Base-by-base conservation (phyloP, 768 basidiomycete species). In the Lactarius hatsudake region DNA sequence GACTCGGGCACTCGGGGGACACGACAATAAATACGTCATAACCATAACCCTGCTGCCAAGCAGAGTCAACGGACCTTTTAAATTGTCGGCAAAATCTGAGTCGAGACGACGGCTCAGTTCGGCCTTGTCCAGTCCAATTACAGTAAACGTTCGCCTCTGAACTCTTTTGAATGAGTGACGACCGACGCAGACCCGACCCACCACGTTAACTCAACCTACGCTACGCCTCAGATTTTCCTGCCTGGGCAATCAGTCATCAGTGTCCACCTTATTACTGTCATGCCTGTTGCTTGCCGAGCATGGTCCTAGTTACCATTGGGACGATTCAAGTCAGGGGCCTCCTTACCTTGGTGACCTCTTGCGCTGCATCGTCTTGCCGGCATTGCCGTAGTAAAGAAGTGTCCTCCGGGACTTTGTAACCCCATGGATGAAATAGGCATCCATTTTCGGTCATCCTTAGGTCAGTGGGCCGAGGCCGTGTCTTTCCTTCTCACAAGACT, bases 1-100 rank as follows among this genome's bases (percentile, higher is more conserved):
- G 36, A 36, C 36, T 12, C 12, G 36, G 36, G 36, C 5, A 7
- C 32, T 32, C 32, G 32, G 32, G 32, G 6, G 34, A 15, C 38
- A 5, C 38, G 38, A 40, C 38, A 40, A 13, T 13, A 17, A 40
- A 40, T 40, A 40, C 62, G 62, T 63, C 54, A 56, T 56, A 43
- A 63, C 62, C 62, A 42, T 55, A 63, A 63, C 62, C 54, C 62
- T 56, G 53, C 62, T 56, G 53, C 30, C 54, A 53, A 26, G 0
- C 17, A 42, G 17, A 18, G 42, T 0, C 23, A 23, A 23, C 48
- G 48, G 23, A 51, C 48, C 15, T 12, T 26, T 30, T 30, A 7
- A 8, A 15, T 55, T 17, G 54, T 56, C 20, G 54, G 54, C 7
- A 4, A 32, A 10, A 2, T 8, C 2, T 18, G 10, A 30, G 6